Evolutionary conservation across 352 stramenopile species (phyloP).

Genomic region (Phytophthora constricta): DNA sequence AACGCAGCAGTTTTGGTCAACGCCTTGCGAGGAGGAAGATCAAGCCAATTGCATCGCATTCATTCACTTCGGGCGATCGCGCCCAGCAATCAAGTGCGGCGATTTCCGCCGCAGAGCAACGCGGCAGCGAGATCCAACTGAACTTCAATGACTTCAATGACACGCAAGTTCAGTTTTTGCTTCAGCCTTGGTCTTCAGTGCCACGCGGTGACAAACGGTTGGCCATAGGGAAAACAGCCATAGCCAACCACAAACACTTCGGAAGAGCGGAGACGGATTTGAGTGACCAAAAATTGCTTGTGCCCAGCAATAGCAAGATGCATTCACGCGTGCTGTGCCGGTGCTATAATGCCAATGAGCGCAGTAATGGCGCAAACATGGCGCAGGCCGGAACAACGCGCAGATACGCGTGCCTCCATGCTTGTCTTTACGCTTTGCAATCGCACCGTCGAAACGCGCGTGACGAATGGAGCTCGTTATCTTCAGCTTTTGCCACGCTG

Average conservation of each 20-base stretch:
- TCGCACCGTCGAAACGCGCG: background rate
- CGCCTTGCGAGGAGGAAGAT: no score
- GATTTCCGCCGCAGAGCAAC: background rate
- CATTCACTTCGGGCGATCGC: no score
- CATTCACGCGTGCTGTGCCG: no score
- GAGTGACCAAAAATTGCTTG: background rate
- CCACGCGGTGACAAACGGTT: background rate
- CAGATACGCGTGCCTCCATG: slow-evolving; percentile 3
- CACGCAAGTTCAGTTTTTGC: background rate
- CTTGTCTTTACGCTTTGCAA: background rate
- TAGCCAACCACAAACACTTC: background rate
- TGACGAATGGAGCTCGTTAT: no score
- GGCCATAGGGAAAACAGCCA: no score
- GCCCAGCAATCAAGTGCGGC: background rate
- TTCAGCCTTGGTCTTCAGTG: background rate
- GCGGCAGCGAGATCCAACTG: slow-evolving; percentile 5
- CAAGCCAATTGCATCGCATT: no score
- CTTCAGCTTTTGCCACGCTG: background rate
- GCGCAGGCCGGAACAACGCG: slow-evolving; percentile 12
- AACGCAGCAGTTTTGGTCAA: no score
- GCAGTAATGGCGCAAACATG: slow-evolving; percentile 6
- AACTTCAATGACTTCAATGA: background rate
- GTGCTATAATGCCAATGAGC: no score
- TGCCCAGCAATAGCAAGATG: no score
- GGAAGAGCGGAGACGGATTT: background rate